Conservation (phyloP, 192 early-diverging fungal species). For the Linderina pennispora region DNA sequence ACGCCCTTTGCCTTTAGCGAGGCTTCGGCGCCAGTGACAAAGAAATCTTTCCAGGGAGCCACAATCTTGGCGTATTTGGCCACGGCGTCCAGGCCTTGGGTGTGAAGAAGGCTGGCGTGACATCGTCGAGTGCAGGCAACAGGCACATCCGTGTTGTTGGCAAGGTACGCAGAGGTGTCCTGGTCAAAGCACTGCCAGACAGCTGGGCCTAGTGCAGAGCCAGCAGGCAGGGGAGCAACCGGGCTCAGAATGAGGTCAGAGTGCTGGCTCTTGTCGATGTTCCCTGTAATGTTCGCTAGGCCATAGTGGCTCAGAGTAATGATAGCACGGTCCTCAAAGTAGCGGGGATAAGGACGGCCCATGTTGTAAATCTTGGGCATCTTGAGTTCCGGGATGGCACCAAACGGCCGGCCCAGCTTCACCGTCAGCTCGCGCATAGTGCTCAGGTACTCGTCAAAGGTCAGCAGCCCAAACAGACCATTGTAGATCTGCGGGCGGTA, state of each 20-base stretch:
- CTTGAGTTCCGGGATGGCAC: constrained; percentile 41
- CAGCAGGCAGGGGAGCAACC: constrained; percentile 1
- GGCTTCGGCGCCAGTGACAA: constrained; percentile 29
- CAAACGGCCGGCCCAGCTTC: constrained; percentile 23
- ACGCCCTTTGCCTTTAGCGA: constrained; percentile 8
- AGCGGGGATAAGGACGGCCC: constrained; percentile 21
- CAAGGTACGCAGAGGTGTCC: constrained; percentile 35
- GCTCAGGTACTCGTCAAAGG: constrained; percentile 43
- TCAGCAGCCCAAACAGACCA: constrained; percentile 27
- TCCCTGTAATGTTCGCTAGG: constrained; percentile 13
- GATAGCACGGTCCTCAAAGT: constrained; percentile 43
- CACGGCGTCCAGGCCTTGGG: constrained; percentile 27
- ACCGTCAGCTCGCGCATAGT: constrained; percentile 21
- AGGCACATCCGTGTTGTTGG: constrained; percentile 8
- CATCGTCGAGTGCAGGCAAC: constrained; percentile 28
- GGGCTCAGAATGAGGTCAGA: constrained; percentile 8
- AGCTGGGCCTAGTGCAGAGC: constrained; percentile 9
- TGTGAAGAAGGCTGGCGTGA: constrained; percentile 31
- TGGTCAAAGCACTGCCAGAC: constrained; percentile 42
- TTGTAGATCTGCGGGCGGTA: constrained; percentile 40
- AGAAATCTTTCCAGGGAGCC: constrained; percentile 43
- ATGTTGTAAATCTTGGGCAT: constrained; percentile 36
- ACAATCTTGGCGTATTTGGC: constrained; percentile 22
- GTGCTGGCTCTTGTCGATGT: constrained; percentile 15
- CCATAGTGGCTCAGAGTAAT: constrained; percentile 30